Evolutionary conservation across 2,329 filamentous ascomycete genomes (phyloP).

Genomic region (Diaporthe vaccinii): DNA sequence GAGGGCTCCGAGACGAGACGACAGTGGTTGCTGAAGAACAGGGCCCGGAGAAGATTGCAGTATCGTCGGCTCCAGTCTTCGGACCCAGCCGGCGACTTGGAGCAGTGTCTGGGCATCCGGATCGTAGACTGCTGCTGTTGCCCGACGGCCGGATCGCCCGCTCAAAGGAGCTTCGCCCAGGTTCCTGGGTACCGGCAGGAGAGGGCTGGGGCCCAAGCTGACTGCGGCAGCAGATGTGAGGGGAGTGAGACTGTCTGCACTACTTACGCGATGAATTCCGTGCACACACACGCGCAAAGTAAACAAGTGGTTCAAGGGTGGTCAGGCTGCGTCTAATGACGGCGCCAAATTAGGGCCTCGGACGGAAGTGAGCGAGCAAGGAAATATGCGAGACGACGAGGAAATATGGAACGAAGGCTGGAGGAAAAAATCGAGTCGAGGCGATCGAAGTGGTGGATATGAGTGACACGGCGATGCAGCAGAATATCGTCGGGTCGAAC

Average conservation of each 20-base stretch:
- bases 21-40: slow-evolving; percentile 12
- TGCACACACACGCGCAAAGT: slow-evolving; percentile 17
- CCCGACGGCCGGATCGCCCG: not conserved
- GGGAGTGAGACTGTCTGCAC: not conserved
- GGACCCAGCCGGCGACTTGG: slow-evolving; percentile 18
- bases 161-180: not conserved
- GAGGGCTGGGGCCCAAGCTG: slow-evolving; percentile 5
- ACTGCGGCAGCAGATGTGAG: not conserved
- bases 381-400: slow-evolving; percentile 22
- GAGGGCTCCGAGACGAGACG: not conserved
- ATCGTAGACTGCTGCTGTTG: slow-evolving; percentile 13
- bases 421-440: not conserved
- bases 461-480: slow-evolving; percentile 36
- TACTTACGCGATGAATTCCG: slow-evolving; percentile 25
- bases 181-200: not conserved
- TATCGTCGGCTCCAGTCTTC: slow-evolving; percentile 25
- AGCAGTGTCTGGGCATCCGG: slow-evolving; percentile 18
- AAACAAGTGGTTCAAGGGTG: slow-evolving; percentile 17
- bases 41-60: slow-evolving; percentile 19
- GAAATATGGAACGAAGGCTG: slow-evolving; percentile 23
- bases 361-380: slow-evolving; percentile 17
- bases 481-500: slow-evolving; percentile 24
- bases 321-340: slow-evolving; percentile 20
- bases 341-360: slow-evolving; percentile 3
- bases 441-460: slow-evolving; percentile 29